These are phyloP conservation scores for Diaporthe vexans DNA, from an alignment of 2,329 filamentous ascomycete genomes.

Conservation along the genomic window DNA sequence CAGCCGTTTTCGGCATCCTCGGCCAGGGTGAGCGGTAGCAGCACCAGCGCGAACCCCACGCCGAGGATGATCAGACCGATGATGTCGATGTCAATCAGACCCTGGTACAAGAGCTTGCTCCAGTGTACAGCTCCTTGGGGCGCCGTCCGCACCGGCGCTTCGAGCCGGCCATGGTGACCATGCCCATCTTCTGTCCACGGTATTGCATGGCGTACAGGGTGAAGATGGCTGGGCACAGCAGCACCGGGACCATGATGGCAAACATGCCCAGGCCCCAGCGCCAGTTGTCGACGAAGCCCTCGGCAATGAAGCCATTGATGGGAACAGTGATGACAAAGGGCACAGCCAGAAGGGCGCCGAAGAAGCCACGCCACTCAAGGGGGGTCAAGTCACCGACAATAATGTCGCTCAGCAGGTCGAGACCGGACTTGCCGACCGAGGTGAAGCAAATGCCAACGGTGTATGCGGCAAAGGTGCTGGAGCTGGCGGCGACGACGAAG, in stretches of 20 bases:
- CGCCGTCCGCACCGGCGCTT: conserved; percentile 37
- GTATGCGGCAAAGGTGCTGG: conserved; percentile 51
- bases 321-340: conserved; percentile 54
- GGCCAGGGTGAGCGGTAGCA: conserved; percentile 73
- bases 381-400: conserved; percentile 55
- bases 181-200: conserved; percentile 68
- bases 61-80: conserved; percentile 70
- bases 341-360: conserved; percentile 47
- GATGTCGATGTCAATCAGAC: conserved; percentile 71
- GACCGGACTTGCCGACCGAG: conserved; percentile 54
- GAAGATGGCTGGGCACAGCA: conserved; percentile 69
- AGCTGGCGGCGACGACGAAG: conserved; percentile 53
- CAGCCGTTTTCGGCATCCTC: conserved; percentile 52
- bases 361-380: conserved; percentile 55
- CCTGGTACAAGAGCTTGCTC: conserved; percentile 48
- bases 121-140: conserved; percentile 43
- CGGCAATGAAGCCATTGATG: conserved; percentile 58
- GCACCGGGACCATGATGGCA: conserved; percentile 70
- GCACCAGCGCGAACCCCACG: conserved; percentile 69
- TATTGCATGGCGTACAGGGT: conserved; percentile 69
- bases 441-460: conserved; percentile 55
- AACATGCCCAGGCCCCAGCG: conserved; percentile 76
- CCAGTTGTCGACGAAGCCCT: conserved; percentile 56
- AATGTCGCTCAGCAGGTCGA: conserved; percentile 54
- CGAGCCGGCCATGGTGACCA: conserved; percentile 56